Conservation (phyloP, 805 yeast species). For the Kluyveromyces aestuarii region DNA sequence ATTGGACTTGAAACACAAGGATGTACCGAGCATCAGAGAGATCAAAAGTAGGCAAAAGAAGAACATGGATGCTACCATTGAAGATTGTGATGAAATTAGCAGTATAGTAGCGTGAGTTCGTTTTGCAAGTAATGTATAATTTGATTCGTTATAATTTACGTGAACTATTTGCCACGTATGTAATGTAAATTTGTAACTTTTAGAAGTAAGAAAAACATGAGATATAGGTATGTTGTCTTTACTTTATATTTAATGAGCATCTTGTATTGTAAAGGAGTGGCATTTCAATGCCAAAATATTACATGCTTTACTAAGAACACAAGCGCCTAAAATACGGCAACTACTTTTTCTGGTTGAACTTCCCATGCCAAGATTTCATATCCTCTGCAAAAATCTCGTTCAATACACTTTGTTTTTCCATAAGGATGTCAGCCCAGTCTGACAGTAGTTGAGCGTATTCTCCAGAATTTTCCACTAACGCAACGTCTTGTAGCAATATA, state of each 20-base stretch:
- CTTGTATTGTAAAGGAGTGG: too few relatives aligned
- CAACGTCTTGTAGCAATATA: slow-evolving; percentile 26
- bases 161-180: not conserved
- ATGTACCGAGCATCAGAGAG: slow-evolving; percentile 10
- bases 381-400: slow-evolving; percentile 11
- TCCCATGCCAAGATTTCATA: slow-evolving; percentile 11
- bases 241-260: too few relatives aligned
- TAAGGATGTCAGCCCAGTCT: slow-evolving; percentile 21
- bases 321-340: not conserved
- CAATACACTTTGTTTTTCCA: slow-evolving; percentile 10
- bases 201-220: too few relatives aligned
- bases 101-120: not conserved
- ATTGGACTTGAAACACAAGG: slow-evolving; percentile 11
- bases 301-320: too few relatives aligned
- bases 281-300: too few relatives aligned
- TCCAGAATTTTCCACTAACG: slow-evolving; percentile 13
- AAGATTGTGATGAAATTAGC: not conserved
- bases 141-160: too few relatives aligned
- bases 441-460: slow-evolving; percentile 18
- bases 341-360: not conserved
- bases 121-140: too few relatives aligned
- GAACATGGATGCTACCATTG: not conserved
- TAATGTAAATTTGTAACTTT: not conserved
- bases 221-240: too few relatives aligned
- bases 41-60: slow-evolving; percentile 5